Evolutionary conservation across 768 basidiomycete species (phyloP), one percentile per base, ranked within the genome.

Genomic region (Lactifluus piperatus): DNA sequence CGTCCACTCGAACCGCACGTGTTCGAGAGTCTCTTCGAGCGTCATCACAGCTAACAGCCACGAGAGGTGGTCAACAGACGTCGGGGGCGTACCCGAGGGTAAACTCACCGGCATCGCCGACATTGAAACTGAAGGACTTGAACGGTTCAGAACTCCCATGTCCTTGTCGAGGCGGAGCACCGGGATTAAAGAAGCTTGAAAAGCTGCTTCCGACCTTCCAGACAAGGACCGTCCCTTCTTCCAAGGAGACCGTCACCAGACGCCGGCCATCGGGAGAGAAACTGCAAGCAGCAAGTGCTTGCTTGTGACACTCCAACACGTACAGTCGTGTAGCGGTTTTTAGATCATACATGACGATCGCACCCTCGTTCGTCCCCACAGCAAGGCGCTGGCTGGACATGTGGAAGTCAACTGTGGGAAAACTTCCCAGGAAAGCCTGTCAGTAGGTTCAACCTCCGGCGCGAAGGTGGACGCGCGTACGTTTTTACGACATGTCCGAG

Each of bases 131-230:
- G 51, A 94, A 77, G 3, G 84, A 86, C 72, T 95, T 98, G 77
- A 82, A 98, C 0, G 97, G 92, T 49, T 88, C 80, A 0, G 86
- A 86, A 16, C 91, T 88, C 26, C 80, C 76, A 65, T 84, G 80
- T 0, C 94, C 93, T 71, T 97, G 94, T 30, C 92, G 76, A 5
- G 97, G 95, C 2, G 93, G 94, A 7, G 87, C 88, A 2, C 94
- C 94, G 1, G 91, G 85, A 68, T 85, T 85, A 69, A 98, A 94
- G 70, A 98, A 84, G 63, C 92, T 94, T 24, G 85, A 77, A 63
- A 99, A 81, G 67, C 91, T 91, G 9, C 84, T 79, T 0, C 97
- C 95, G 5, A 97, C 94, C 68, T 97, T 97, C 97, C 97, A 99
- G 14, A 95, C 91, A 13, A 92, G 79, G 5, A 93, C 86, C 4